Conservation (phyloP, 2,329 filamentous ascomycete species). For the Ophiostoma sp. region DNA sequence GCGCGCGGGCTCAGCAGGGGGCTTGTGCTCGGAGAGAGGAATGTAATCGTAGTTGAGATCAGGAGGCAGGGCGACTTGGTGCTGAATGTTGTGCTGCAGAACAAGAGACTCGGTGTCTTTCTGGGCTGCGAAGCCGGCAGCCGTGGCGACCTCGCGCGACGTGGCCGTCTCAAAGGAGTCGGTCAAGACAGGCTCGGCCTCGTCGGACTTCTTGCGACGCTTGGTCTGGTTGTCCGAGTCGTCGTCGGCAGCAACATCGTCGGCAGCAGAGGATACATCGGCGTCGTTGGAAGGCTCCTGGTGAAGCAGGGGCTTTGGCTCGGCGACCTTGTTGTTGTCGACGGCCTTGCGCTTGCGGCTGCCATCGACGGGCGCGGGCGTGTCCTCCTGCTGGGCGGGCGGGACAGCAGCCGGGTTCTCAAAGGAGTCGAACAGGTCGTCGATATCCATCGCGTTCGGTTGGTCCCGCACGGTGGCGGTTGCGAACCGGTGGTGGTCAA, state of each 20-base stretch:
- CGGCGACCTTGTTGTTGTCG: constrained; percentile 7
- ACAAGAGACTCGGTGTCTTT: constrained; percentile 67
- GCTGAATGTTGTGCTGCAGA: constrained; percentile 93
- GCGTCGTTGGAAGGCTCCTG: constrained; percentile 37
- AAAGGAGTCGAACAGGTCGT: constrained; percentile 79
- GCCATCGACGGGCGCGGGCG: constrained; percentile 49
- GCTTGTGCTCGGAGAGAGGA: constrained; percentile 88
- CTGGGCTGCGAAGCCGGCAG: constrained; percentile 60
- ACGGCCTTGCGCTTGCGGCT: constrained; percentile 80
- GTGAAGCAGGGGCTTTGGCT: constrained; percentile 28
- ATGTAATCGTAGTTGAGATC: constrained; percentile 92
- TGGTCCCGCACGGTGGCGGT: constrained; percentile 2
- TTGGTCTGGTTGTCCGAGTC: constrained; percentile 49
- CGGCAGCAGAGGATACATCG: constrained; percentile 26
- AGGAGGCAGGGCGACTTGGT: constrained; percentile 91
- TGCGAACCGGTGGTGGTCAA: background rate
- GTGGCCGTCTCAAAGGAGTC: constrained; percentile 94
- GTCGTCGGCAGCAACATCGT: constrained; percentile 36
- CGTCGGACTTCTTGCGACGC: constrained; percentile 57
- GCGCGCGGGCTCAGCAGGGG: constrained; percentile 79
- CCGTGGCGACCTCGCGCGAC: constrained; percentile 80
- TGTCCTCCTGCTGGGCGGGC: constrained; percentile 31
- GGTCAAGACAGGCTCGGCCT: constrained; percentile 69
- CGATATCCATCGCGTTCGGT: constrained; percentile 45
- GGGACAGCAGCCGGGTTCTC: constrained; percentile 56